Percentiles rank a stretch among this genome's conserved stretches.
Conservation (phyloP, 2,329 filamentous ascomycete species). For the Colletotrichum gigasporum region DNA sequence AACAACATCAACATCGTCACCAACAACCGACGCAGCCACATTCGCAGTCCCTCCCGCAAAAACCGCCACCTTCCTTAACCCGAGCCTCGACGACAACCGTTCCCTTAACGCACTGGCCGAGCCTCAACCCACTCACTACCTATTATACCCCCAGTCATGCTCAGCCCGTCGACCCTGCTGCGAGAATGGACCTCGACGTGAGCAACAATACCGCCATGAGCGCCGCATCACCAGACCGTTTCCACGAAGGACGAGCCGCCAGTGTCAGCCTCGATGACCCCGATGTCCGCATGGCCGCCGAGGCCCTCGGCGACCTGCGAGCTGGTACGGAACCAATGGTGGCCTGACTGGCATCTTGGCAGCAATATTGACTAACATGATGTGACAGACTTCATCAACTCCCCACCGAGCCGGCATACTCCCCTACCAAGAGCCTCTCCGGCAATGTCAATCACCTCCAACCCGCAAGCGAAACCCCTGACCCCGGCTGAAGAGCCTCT, state of each 20-base stretch:
- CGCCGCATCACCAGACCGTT: slow-evolving; percentile 56
- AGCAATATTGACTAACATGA: not conserved
- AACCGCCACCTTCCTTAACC: slow-evolving; percentile 33
- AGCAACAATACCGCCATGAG: slow-evolving; percentile 50
- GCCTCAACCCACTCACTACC: slow-evolving; percentile 57
- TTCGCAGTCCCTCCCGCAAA: not conserved
- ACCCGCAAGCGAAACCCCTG: slow-evolving; percentile 45
- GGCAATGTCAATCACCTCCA: slow-evolving; percentile 44
- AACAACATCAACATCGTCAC: slow-evolving; percentile 28
- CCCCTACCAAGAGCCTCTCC: slow-evolving; percentile 49
- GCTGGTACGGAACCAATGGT: slow-evolving; percentile 65
- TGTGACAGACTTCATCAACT: slow-evolving; percentile 71
- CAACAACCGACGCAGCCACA: slow-evolving; percentile 17
- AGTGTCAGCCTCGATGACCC: slow-evolving; percentile 72
- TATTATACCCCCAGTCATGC: slow-evolving; percentile 58
- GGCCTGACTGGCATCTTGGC: slow-evolving; percentile 3
- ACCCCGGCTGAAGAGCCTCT: slow-evolving; percentile 77
- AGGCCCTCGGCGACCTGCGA: slow-evolving; percentile 78
- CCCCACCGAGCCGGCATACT: slow-evolving; percentile 60
- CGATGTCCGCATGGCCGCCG: slow-evolving; percentile 75
- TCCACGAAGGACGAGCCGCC: slow-evolving; percentile 53
- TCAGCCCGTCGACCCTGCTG: slow-evolving; percentile 54
- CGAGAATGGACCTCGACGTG: slow-evolving; percentile 59
- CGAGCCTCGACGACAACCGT: slow-evolving; percentile 36
- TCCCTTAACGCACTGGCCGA: slow-evolving; percentile 54